phyloP scores from a whole-genome alignment of 345 rosid species.

The Eucalyptus curtisii region DNA sequence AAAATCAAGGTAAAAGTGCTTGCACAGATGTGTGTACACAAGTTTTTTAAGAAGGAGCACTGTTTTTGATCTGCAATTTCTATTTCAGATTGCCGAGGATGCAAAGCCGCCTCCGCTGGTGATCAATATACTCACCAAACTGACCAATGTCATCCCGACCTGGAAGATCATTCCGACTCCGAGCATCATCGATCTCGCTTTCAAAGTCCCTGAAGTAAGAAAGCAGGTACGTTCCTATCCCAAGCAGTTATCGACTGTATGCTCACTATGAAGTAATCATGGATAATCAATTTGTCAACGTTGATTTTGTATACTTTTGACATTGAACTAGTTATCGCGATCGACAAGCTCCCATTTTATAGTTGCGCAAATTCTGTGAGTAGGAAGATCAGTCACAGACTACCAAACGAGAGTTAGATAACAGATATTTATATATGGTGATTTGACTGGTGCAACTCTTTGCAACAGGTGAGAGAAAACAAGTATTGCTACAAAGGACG shows the following conservation, averaged over 20 bases:
- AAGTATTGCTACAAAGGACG: constrained; percentile 72
- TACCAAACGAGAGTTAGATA: neutral
- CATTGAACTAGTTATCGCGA: neutral
- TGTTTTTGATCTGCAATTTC: neutral
- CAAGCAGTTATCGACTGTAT: neutral
- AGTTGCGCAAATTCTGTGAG: neutral
- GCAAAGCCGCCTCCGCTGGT: constrained; percentile 40
- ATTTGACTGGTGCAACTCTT: neutral
- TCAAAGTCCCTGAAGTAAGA: constrained; percentile 52
- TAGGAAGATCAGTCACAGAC: neutral
- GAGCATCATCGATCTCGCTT: constrained; percentile 52
- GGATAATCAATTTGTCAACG: neutral
- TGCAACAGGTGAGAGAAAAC: constrained; percentile 45
- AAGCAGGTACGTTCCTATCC: constrained; percentile 25
- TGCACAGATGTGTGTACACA: neutral
- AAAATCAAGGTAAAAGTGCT: neutral
- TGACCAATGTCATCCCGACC: constrained; percentile 39
- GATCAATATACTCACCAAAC: constrained; percentile 21
- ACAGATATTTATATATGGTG: neutral
- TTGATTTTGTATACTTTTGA: neutral
- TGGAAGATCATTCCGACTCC: constrained; percentile 54
- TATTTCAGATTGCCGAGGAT: constrained; percentile 52
- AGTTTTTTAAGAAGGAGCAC: neutral
- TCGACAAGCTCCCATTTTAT: neutral
- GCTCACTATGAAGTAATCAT: neutral